These are phyloP conservation scores for Pleurotus djamor DNA, from an alignment of 768 basidiomycete genomes.

Conservation along the genomic window DNA sequence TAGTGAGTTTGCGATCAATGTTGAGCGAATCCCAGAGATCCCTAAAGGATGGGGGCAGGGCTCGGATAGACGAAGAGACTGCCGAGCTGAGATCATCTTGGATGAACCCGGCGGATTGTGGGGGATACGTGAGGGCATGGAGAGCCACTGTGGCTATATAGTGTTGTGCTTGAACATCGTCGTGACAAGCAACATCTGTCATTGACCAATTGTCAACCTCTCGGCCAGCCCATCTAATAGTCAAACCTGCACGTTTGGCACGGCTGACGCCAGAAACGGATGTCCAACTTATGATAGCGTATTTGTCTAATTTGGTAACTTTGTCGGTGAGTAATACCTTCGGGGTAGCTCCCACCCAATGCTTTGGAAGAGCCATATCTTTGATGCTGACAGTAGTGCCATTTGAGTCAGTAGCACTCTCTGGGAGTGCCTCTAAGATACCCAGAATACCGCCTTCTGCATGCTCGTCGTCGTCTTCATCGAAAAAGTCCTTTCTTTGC, in stretches of 20 bases:
- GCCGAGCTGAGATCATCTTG: conserved; percentile 41
- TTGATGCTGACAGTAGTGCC: conserved; percentile 55
- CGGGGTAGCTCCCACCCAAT: conserved; percentile 81
- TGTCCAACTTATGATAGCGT: conserved; percentile 71
- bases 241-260: conserved; percentile 70
- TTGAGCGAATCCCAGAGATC: conserved; percentile 95
- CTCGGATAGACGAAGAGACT: conserved; percentile 66
- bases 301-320: conserved; percentile 66
- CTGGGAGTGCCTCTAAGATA: conserved; percentile 68
- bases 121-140: conserved; percentile 70
- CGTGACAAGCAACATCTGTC: conserved; percentile 81
- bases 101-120: conserved; percentile 57
- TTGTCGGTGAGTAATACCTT: conserved; percentile 69
- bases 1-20: conserved; percentile 49
- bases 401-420: conserved; percentile 43
- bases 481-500: conserved; percentile 45
- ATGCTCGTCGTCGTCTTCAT: conserved; percentile 46
- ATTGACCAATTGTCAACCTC: conserved; percentile 71
- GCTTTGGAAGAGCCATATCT: conserved; percentile 81
- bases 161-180: conserved; percentile 81
- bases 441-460: conserved; percentile 62
- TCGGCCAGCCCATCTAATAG: conserved; percentile 69
- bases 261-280: conserved; percentile 69
- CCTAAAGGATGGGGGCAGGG: conserved; percentile 79
- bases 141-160: conserved; percentile 87